Evolutionary conservation across 192 early-diverging fungal species (phyloP).

Genomic region (Pilaira anomala): DNA sequence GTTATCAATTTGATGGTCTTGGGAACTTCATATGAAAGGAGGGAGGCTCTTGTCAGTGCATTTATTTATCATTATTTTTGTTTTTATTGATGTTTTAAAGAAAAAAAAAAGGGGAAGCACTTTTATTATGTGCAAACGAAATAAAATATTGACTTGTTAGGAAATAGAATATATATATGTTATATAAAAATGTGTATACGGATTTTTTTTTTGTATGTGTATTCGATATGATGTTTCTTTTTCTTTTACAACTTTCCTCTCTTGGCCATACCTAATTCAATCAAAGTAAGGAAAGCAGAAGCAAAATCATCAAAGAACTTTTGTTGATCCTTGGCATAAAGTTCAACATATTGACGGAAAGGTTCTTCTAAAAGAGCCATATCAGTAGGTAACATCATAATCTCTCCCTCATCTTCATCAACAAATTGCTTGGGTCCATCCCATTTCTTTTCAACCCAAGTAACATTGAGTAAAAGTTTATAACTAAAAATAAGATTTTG

Average conservation of each 20-base stretch:
- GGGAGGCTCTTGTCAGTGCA: no score
- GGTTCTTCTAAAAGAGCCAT: constrained; percentile 63
- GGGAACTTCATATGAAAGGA: no score
- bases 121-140: no score
- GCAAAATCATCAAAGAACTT: constrained; percentile 59
- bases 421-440: constrained; percentile 41
- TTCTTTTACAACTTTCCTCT: constrained; percentile 34
- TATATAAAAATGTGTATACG: no score
- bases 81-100: no score
- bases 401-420: constrained; percentile 30
- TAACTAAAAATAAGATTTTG: constrained; percentile 19
- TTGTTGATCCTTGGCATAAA: constrained; percentile 67
- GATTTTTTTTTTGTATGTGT: no score
- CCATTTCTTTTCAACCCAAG: constrained; percentile 38
- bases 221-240: no score
- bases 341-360: constrained; percentile 55
- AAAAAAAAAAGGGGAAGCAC: no score
- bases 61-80: no score
- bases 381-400: constrained; percentile 75
- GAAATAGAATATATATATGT: no score
- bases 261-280: constrained; percentile 46
- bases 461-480: constrained; percentile 30
- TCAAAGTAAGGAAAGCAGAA: constrained; percentile 44
- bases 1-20: no score
- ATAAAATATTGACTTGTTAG: no score